Evolutionary conservation across 2,329 filamentous ascomycete genomes (phyloP).

Genomic region (Parafenestella ontariensis): DNA sequence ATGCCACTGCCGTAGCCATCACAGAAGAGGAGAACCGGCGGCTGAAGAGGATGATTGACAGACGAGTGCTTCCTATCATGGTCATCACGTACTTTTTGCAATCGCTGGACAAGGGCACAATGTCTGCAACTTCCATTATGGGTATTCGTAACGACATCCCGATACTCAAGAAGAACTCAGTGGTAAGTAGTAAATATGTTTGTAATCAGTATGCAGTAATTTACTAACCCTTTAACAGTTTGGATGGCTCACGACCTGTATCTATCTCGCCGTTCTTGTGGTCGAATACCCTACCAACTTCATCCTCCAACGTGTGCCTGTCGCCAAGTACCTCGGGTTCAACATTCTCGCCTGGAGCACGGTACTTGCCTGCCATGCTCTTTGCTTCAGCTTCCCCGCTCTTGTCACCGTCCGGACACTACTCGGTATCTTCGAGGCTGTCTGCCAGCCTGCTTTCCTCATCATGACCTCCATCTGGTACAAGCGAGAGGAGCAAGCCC

Average conservation of each 20-base stretch:
- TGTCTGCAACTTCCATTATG: slow-evolving; percentile 70
- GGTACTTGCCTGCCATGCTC: slow-evolving; percentile 67
- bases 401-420: slow-evolving; percentile 69
- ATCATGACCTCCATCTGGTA: slow-evolving; percentile 76
- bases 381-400: slow-evolving; percentile 65
- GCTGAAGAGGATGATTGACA: slow-evolving; percentile 71
- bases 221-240: slow-evolving; percentile 55
- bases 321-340: slow-evolving; percentile 70
- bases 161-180: slow-evolving; percentile 31
- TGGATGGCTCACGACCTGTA: slow-evolving; percentile 75
- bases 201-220: not conserved
- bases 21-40: slow-evolving; percentile 65
- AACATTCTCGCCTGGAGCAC: slow-evolving; percentile 71
- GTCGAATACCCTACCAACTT: slow-evolving; percentile 77
- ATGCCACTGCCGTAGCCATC: slow-evolving; percentile 62
- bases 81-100: slow-evolving; percentile 75
- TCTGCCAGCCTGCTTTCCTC: slow-evolving; percentile 72
- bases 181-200: slow-evolving; percentile 24
- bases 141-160: slow-evolving; percentile 57
- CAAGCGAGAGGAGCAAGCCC: slow-evolving; percentile 70
- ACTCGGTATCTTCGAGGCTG: slow-evolving; percentile 74
- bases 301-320: slow-evolving; percentile 68
- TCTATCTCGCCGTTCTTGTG: slow-evolving; percentile 73
- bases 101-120: slow-evolving; percentile 71
- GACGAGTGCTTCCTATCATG: slow-evolving; percentile 73